A percentile compares a stretch with the other conserved stretches of the same genome.
These are phyloP conservation scores for Exidia glandulosa DNA, from an alignment of 768 basidiomycete genomes.

Conservation along the genomic window DNA sequence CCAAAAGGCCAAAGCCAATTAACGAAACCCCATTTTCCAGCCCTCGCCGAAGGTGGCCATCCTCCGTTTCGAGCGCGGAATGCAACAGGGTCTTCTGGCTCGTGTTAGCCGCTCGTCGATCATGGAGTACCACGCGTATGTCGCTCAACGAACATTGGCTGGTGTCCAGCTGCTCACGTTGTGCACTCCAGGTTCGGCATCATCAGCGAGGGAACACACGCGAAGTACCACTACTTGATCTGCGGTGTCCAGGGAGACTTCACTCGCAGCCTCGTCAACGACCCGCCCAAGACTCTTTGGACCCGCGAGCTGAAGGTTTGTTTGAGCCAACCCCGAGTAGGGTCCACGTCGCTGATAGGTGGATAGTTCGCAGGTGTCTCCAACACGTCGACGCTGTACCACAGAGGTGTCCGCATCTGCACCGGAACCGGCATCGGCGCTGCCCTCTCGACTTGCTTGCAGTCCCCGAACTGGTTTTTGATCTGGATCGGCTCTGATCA, in stretches of 20 bases:
- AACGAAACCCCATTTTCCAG: constrained; percentile 23
- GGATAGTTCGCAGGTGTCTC: constrained; percentile 67
- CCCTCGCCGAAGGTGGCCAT: constrained; percentile 72
- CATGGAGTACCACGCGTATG: constrained; percentile 79
- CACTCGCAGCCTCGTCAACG: constrained; percentile 55
- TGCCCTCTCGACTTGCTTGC: constrained; percentile 67
- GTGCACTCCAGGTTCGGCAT: constrained; percentile 5
- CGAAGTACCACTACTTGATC: constrained; percentile 72
- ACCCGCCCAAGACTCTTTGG: constrained; percentile 64
- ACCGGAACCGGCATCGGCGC: constrained; percentile 77
- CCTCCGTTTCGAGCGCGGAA: constrained; percentile 68
- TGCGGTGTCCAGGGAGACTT: constrained; percentile 79
- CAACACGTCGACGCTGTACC: constrained; percentile 71
- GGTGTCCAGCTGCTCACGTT: background rate
- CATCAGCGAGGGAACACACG: constrained; percentile 49
- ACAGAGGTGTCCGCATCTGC: constrained; percentile 68
- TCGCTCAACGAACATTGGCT: constrained; percentile 24
- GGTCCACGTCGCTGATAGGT: constrained; percentile 1
- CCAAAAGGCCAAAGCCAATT: background rate
- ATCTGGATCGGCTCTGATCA: constrained; percentile 53
- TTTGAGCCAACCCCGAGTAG: background rate
- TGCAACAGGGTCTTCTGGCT: constrained; percentile 72
- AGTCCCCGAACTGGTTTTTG: constrained; percentile 57
- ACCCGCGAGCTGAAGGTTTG: constrained; percentile 68
- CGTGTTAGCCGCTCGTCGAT: constrained; percentile 62